A percentile compares a stretch with the other conserved stretches of the same genome.
Conservation (phyloP, 306 rosid genomes). For the Castanea crenata region DNA sequence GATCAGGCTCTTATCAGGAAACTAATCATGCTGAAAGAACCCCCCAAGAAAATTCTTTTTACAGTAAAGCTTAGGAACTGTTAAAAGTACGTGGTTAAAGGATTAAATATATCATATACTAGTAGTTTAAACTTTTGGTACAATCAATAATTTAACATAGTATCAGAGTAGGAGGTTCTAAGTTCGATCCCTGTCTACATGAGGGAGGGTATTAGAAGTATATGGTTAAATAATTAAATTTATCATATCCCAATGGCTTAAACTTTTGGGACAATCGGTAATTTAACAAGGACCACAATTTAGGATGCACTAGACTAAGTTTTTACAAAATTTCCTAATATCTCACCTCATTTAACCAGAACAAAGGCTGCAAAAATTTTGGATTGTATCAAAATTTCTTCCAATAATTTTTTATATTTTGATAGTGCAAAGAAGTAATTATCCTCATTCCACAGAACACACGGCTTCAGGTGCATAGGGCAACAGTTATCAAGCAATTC, state of each 20-base stretch:
- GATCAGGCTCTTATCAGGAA: not conserved
- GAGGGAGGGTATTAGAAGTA: no score
- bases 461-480: conserved; percentile 83
- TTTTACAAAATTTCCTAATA: not conserved
- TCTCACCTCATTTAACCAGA: conserved; percentile 75
- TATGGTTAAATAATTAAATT: no score
- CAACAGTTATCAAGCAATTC: conserved; percentile 42
- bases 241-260: accelerated
- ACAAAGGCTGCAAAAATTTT: conserved; percentile 75
- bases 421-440: conserved; percentile 90
- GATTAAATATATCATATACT: no score
- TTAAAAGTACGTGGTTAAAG: no score
- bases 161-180: accelerated
- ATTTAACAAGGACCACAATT: no score
- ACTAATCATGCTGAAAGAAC: not conserved
- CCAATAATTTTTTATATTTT: conserved; percentile 73
- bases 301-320: not conserved
- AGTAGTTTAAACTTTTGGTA: no score
- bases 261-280: no score
- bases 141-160: no score
- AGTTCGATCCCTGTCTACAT: accelerated
- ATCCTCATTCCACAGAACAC: conserved; percentile 85
- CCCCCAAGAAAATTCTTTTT: no score
- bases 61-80: accelerated
- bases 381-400: conserved; percentile 62